Evolutionary conservation across 306 rosid species (phyloP).

Genomic region (Fragaria ananassa): DNA sequence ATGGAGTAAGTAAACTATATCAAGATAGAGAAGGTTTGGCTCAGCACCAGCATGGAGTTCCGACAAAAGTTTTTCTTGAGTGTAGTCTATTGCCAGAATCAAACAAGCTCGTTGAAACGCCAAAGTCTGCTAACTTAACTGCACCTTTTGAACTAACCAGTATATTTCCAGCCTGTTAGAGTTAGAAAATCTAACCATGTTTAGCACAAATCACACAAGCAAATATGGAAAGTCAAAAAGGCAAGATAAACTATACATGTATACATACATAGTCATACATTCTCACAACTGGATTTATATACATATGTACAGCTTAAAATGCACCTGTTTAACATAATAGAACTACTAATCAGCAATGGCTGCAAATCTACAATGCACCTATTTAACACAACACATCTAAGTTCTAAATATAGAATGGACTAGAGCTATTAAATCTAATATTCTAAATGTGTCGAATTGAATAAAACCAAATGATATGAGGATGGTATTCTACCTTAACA

Average conservation of each 20-base stretch:
- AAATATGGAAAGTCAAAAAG: neutral
- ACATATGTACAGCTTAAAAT: neutral
- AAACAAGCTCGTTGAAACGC: slow-evolving; percentile 92
- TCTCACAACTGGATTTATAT: neutral
- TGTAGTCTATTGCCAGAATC: slow-evolving; percentile 87
- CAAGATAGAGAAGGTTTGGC: neutral
- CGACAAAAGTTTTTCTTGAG: slow-evolving; percentile 90
- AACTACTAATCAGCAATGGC: neutral
- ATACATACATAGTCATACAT: neutral
- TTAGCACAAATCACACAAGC: slow-evolving; percentile 13
- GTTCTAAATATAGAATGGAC: neutral
- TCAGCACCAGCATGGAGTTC: slow-evolving; percentile 95
- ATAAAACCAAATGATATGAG: neutral
- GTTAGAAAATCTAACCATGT: neutral
- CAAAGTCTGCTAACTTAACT: slow-evolving; percentile 90
- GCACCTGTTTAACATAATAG: neutral
- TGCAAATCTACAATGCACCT: neutral
- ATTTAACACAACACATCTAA: neutral
- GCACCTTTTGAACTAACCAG: slow-evolving; percentile 70
- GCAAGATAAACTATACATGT: neutral
- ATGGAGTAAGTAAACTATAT: neutral
- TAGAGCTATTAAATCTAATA: neutral
- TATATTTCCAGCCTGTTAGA: slow-evolving; percentile 83
- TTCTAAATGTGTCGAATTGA: neutral
- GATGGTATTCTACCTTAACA: slow-evolving; percentile 55